Evolutionary conservation across 78 protist species (phyloP).

Genomic region (Emiliania huxleyi): DNA sequence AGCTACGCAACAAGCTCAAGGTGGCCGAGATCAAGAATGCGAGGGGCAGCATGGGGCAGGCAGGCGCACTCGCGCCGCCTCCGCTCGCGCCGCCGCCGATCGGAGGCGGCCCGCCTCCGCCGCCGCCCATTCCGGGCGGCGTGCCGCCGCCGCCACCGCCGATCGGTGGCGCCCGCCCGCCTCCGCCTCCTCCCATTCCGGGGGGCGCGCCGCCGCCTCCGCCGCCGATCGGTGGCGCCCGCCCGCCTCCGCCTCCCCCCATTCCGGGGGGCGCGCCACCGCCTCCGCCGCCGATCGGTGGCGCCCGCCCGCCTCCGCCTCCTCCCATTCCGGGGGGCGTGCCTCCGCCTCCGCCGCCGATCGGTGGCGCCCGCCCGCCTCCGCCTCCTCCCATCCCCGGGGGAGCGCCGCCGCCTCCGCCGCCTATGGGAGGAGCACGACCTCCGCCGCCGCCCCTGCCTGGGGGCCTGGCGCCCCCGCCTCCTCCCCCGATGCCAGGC

Average conservation of each 20-base stretch:
- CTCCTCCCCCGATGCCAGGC: neutral
- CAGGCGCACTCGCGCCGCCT: neutral
- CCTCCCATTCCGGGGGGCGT: neutral
- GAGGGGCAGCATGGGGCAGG: no score
- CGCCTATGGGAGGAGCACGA: neutral
- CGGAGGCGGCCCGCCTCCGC: no score
- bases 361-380: neutral
- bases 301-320: neutral
- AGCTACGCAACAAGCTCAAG: no score
- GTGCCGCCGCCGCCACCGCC: neutral
- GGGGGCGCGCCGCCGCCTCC: neutral
- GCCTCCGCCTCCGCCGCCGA: neutral
- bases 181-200: neutral
- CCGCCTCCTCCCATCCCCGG: neutral
- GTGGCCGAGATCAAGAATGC: no score
- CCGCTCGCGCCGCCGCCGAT: neutral
- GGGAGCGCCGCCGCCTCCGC: neutral
- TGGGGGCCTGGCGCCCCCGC: neutral
- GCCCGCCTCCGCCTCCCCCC: neutral
- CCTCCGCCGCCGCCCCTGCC: neutral
- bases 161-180: no score
- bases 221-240: neutral
- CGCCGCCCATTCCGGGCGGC: neutral
- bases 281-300: neutral
- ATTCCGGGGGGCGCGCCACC: neutral